phyloP scores from a whole-genome alignment of 202 grass and related monocot species.

The Dendrocalamus latiflorus region DNA sequence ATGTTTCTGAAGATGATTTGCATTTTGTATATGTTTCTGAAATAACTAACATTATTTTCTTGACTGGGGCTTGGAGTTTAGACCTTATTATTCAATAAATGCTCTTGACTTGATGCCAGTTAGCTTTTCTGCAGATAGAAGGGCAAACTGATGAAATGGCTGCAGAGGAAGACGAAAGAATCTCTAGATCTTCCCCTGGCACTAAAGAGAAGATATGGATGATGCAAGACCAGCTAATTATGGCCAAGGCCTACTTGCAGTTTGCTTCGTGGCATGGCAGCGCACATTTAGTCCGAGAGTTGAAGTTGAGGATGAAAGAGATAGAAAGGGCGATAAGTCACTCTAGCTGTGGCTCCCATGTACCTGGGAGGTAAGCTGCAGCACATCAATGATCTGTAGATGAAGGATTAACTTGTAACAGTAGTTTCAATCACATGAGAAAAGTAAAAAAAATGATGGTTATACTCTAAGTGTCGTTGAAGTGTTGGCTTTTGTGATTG shows the following conservation, averaged over 20 bases:
- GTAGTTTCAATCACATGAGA: neutral
- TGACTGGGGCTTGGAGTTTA: neutral
- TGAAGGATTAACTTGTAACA: neutral
- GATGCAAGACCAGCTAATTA: slow-evolving; percentile 81
- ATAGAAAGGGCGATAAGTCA: slow-evolving; percentile 57
- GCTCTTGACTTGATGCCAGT: neutral
- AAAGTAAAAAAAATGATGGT: neutral
- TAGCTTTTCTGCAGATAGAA: slow-evolving; percentile 26
- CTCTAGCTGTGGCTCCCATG: slow-evolving; percentile 31
- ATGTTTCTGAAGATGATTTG: neutral
- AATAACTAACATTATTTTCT: neutral
- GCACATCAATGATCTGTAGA: neutral
- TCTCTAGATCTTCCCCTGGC: slow-evolving; percentile 35
- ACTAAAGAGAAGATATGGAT: slow-evolving; percentile 64
- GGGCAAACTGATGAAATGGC: slow-evolving; percentile 21
- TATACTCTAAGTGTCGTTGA: neutral
- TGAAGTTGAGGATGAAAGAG: slow-evolving; percentile 79
- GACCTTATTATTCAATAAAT: neutral
- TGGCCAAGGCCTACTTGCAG: slow-evolving; percentile 71
- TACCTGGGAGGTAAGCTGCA: slow-evolving; percentile 55
- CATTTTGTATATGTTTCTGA: neutral
- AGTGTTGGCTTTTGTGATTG: slow-evolving; percentile 20
- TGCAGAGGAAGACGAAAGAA: slow-evolving; percentile 37
- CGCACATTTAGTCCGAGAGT: slow-evolving; percentile 45
- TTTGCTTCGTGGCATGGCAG: slow-evolving; percentile 53